Evolutionary conservation across 2,329 filamentous ascomycete species (phyloP), one percentile per base, ranked within the genome.

Genomic region (Claviceps lovelessii): DNA sequence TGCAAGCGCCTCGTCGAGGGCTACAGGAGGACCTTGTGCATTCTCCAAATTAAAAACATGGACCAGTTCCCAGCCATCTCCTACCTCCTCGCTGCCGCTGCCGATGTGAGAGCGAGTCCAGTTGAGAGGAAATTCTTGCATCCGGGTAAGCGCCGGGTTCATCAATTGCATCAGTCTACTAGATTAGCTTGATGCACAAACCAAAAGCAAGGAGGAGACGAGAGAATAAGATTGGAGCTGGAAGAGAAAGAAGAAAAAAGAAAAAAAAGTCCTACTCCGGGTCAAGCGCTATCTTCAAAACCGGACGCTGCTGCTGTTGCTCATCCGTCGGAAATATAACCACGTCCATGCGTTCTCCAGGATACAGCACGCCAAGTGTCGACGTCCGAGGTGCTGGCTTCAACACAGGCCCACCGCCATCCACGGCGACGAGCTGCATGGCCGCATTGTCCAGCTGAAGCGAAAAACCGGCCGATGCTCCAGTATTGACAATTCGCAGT

Each of bases 311-410:
- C 17, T n/a, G 6, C n/a, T 46, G 31, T 19, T 33, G 17, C 29
- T 35, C 19, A 9, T 19, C 17, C 1, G 23, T 28, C 4, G n/a
- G 23, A 8, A n/a, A 28, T 17, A 35, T 7, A 15, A 49, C 13
- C 41, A 61, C 19, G 44, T 62, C 61, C 23, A 61, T 58, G 23
- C 61, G 59, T 49, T 62, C 59, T 9, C 61, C 61, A 3, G 61
- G 61, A 52, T 62, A 61, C n/a, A 62, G 39, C 4, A 61, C 55
- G 8, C 61, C 61, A n/a, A 62, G 41, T 4, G 60, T 54, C 1
- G 50, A 45, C 8, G 57, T 57, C 13, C 39, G 15, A 13, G 57
- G 55, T 4, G 59, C 59, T 19, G 51, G 31, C 5, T 51, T 37
- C 9, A 52, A 45, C 10, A 59, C 57, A 1, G 23, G 29, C 31